Conservation (phyloP, 164 flowering plant species). For the Vitis rupestris region DNA sequence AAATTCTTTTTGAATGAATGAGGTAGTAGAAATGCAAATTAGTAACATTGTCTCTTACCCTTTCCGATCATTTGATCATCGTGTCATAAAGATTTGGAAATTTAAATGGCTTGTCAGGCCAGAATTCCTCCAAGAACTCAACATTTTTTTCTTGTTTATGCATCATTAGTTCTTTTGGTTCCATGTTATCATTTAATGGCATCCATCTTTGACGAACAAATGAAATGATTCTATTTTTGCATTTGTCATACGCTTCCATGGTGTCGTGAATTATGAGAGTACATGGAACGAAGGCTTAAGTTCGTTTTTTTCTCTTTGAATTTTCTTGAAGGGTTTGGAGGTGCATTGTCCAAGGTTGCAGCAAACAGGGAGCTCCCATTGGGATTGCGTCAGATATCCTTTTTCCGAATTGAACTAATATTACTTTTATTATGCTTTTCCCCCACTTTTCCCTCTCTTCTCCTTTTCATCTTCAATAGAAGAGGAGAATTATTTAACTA, state of each 20-base stretch:
- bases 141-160: not conserved
- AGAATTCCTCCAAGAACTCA: not conserved
- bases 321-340: constrained; percentile 76
- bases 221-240: not conserved
- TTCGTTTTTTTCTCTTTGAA: not conserved
- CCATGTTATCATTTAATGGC: not conserved
- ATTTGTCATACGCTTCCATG: not conserved
- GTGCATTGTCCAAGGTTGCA: constrained; percentile 69
- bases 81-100: too few species aligned
- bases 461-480: not conserved
- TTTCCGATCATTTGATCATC: too few species aligned
- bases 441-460: not conserved
- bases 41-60: too few species aligned
- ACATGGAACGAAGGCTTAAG: too few species aligned
- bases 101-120: too few species aligned
- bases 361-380: constrained; percentile 65
- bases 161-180: not conserved
- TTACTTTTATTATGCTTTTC: not conserved
- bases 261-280: not conserved
- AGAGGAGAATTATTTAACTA: not conserved
- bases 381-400: constrained; percentile 98
- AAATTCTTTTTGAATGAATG: too few species aligned
- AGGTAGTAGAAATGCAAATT: too few species aligned
- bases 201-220: not conserved
- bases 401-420: constrained; percentile 8